A percentile compares a stretch with the other conserved stretches of the same genome.
phyloP scores from a whole-genome alignment of 805 yeast genomes.

The Kuraishia ogatae region DNA sequence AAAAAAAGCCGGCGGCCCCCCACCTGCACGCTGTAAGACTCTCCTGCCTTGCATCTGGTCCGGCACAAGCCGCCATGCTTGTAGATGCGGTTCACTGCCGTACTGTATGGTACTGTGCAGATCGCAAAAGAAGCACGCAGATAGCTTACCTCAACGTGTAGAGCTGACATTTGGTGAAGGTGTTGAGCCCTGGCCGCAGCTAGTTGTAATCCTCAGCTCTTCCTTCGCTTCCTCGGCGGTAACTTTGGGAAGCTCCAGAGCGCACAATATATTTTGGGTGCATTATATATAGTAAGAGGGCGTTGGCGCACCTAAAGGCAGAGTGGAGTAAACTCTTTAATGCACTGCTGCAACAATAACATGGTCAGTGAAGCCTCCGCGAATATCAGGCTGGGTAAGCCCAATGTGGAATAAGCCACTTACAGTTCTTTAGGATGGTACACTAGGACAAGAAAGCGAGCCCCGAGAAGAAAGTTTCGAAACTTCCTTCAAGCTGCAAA shows the following conservation, averaged over 20 bases:
- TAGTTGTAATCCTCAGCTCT: not conserved
- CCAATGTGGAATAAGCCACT: no score
- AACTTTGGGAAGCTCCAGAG: not conserved
- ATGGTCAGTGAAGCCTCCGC: not conserved
- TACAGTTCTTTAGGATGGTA: no score
- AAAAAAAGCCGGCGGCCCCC: no score
- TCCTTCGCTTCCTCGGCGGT: not conserved
- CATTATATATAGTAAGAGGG: not conserved
- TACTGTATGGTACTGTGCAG: not conserved
- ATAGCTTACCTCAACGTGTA: not conserved
- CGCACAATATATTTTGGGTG: not conserved
- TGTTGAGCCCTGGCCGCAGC: not conserved
- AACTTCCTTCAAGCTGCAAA: no score
- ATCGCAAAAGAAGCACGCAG: not conserved
- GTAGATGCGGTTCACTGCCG: not conserved
- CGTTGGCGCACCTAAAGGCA: not conserved
- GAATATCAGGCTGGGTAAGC: no score
- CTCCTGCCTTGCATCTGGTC: not conserved
- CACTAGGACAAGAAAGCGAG: no score
- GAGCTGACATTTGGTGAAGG: not conserved
- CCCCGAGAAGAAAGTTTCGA: no score
- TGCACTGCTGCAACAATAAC: not conserved
- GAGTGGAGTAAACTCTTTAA: not conserved
- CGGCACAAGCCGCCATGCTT: not conserved
- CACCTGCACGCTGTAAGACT: not conserved